Base-by-base conservation (phyloP, 2,329 filamentous ascomycete genomes). In the Cladophialophora exuberans region DNA sequence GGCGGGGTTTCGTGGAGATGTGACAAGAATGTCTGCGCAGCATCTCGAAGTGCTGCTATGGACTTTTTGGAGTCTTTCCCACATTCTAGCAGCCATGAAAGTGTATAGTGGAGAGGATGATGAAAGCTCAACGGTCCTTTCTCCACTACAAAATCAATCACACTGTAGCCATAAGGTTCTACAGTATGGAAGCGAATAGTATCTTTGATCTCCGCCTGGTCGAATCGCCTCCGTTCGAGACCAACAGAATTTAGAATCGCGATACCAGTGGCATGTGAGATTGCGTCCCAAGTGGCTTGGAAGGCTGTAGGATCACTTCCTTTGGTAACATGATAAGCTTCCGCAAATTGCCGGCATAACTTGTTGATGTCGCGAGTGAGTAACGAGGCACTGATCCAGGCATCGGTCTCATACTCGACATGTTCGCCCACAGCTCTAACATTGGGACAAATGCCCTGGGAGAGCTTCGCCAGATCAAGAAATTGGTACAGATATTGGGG, bases 361-460 rank as follows among this genome's bases (percentile, higher is more conserved):
- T 90, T 85, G 69, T 97, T 97, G 70, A 99, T 93, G 70, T 99
- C 93, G 46, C 93, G 83, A 45, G 94, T 97, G 54, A 99, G 89
- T 46, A 97, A 80, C 5, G 92, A 96, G 3, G 94, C 93, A 54
- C 90, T 95, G 49, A 99, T 97, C 94, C 94, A 99, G 17, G 90
- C 89, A 73, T 99, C 95, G 1, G 92, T 95, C 72, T 99, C 94
- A 68, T 97, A 99, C 71, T 99, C 95, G 26, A 99, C 89, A 70
- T 99, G 94, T 67, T 97, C 94, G 13, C 92, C 91, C 18, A 97
- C 84, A 2, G 93, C 94, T 59, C 95, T 83, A 41, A 92, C 80
- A 66, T 97, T 99, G 1, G 94, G 94, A 65, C 93, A 97, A 52
- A 99, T 97, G 23, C 94, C 93, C 74, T 99, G 95, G 62, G 97